Evolutionary conservation across 257 asterid species (phyloP).

Genomic region (Solanum piurae): DNA sequence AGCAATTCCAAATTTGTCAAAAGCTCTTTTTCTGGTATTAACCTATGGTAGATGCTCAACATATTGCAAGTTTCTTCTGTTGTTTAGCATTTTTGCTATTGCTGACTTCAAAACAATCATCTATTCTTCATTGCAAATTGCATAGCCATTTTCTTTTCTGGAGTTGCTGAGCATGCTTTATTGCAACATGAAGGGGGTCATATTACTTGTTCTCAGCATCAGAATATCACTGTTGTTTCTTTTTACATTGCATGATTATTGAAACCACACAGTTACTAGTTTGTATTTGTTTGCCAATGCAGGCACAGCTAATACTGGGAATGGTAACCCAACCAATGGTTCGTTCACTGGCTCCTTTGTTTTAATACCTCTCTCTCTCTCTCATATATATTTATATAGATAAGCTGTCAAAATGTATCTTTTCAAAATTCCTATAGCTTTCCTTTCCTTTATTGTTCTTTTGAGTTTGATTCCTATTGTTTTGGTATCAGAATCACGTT

Average conservation of each 20-base stretch:
- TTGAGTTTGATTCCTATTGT: neutral
- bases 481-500: neutral
- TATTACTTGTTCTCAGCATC: neutral
- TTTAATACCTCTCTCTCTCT: neutral
- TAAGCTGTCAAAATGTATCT: neutral
- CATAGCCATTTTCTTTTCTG: neutral
- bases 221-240: neutral
- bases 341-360: conserved; percentile 13
- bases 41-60: neutral
- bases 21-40: conserved; percentile 82
- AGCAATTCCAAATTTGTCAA: conserved; percentile 59
- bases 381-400: neutral
- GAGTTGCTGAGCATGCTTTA: neutral
- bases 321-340: conserved; percentile 79
- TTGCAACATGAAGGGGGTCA: neutral
- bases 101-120: neutral
- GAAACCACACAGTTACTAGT: neutral
- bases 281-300: conserved; percentile 19
- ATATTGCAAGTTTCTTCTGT: neutral
- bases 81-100: neutral
- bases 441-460: neutral
- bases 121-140: neutral
- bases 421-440: neutral
- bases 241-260: neutral
- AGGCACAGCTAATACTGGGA: conserved; percentile 81